phyloP scores from a whole-genome alignment of 352 stramenopile genomes.

The Phytophthora crassamura region DNA sequence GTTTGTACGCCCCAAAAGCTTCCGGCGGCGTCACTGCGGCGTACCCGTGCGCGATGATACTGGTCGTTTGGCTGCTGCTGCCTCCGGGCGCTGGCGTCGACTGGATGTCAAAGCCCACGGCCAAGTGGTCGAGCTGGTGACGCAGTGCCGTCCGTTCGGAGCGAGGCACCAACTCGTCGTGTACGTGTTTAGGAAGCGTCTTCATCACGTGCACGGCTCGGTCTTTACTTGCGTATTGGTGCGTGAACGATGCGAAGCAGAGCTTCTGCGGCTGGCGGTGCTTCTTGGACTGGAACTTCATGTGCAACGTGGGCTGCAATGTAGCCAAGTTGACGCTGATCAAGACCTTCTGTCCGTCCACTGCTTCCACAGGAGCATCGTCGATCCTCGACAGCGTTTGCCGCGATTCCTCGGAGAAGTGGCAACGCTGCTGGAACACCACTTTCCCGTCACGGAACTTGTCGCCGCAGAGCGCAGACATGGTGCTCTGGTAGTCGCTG shows the following conservation, averaged over 20 bases:
- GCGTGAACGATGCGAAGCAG: slow-evolving; percentile 54
- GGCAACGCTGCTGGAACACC: slow-evolving; percentile 47
- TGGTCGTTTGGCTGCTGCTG: slow-evolving; percentile 45
- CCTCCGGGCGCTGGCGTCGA: slow-evolving; percentile 29
- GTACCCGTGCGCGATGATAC: slow-evolving; percentile 57
- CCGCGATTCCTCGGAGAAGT: slow-evolving; percentile 37
- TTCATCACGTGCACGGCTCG: slow-evolving; percentile 69
- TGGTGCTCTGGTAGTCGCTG: slow-evolving; percentile 44
- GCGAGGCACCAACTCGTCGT: slow-evolving; percentile 55
- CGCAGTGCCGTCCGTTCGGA: slow-evolving; percentile 54
- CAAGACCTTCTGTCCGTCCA: slow-evolving; percentile 27
- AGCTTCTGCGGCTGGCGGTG: slow-evolving; percentile 46
- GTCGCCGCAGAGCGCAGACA: slow-evolving; percentile 43
- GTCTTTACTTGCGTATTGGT: slow-evolving; percentile 49
- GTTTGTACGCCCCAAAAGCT: slow-evolving; percentile 35
- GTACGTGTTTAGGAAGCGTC: slow-evolving; percentile 60
- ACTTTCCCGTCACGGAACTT: slow-evolving; percentile 49
- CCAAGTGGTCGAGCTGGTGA: slow-evolving; percentile 62
- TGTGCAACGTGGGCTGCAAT: slow-evolving; percentile 34
- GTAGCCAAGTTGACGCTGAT: slow-evolving; percentile 45
- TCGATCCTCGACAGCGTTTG: slow-evolving; percentile 26
- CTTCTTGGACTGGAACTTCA: slow-evolving; percentile 40
- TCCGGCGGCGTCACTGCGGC: slow-evolving; percentile 46
- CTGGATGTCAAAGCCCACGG: slow-evolving; percentile 60
- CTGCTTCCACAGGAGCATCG: slow-evolving; percentile 2